Conservation (phyloP, 768 basidiomycete species). For the Amyloporia xantha region DNA sequence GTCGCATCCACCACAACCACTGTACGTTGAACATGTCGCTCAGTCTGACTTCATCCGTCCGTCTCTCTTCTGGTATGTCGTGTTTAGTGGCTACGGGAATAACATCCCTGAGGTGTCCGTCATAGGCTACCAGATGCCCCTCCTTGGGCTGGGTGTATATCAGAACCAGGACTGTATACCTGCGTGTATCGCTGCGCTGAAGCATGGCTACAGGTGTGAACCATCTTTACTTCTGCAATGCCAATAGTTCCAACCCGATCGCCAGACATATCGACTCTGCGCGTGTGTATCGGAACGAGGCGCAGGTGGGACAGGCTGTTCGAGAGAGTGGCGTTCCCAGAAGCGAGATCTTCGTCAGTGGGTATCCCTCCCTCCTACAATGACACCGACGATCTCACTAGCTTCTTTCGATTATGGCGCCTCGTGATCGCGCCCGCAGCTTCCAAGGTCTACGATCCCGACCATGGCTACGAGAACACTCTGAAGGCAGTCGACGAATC, state of each 20-base stretch:
- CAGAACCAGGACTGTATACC: constrained; percentile 52
- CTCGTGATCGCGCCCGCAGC: constrained; percentile 33
- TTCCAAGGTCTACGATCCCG: constrained; percentile 53
- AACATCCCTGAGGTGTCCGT: no score
- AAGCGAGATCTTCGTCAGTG: constrained; percentile 61
- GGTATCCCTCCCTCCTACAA: constrained; percentile 15
- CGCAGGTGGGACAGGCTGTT: constrained; percentile 74
- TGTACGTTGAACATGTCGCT: neutral
- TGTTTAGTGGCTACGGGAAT: no score
- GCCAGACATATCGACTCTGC: constrained; percentile 54
- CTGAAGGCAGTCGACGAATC: constrained; percentile 54
- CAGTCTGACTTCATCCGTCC: constrained; percentile 24
- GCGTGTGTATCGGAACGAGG: constrained; percentile 56
- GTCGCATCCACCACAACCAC: no score
- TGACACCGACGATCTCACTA: neutral
- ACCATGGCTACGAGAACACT: constrained; percentile 64
- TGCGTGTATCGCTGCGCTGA: constrained; percentile 53
- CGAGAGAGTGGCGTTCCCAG: constrained; percentile 66
- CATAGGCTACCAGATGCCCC: constrained; percentile 51
- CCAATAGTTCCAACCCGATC: neutral
- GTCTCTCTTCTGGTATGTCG: constrained; percentile 29
- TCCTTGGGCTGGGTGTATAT: constrained; percentile 66
- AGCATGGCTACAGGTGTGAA: constrained; percentile 51
- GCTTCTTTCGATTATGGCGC: neutral
- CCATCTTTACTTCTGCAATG: neutral